Percentiles rank a stretch among this genome's conserved stretches.
Evolutionary conservation across 139 green algal genomes (phyloP).

Genomic region (Zygnema circumcarinatum): DNA sequence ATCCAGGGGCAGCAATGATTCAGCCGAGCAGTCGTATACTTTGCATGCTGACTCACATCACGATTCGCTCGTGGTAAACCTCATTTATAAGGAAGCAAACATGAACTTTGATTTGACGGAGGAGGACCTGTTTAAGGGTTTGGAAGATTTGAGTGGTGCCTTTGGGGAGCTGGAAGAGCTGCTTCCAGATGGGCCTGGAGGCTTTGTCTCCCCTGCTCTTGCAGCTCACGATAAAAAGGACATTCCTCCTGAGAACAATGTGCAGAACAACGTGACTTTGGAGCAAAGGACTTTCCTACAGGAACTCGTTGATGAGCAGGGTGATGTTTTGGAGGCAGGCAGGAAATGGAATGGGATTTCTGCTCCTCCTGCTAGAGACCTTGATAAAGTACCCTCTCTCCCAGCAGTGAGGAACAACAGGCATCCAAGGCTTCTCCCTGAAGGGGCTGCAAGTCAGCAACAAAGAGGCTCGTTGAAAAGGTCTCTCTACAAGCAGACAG

Average conservation of each 20-base stretch:
- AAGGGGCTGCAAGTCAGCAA: background rate
- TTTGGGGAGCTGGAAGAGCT: slow-evolving; percentile 30
- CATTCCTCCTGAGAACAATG: background rate
- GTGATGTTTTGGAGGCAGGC: background rate
- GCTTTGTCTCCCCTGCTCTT: background rate
- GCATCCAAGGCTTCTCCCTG: too few species aligned
- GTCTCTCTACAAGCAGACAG: background rate
- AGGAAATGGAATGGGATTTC: background rate
- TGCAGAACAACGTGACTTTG: background rate
- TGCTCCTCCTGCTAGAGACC: background rate
- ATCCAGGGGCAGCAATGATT: background rate
- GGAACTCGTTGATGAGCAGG: background rate
- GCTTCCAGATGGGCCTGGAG: background rate
- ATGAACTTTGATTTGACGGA: background rate
- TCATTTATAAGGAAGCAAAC: too few species aligned
- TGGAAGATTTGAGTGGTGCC: slow-evolving; percentile 10
- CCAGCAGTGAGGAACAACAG: too few species aligned
- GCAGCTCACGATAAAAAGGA: background rate
- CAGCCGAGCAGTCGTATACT: too few species aligned
- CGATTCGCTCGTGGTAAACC: too few species aligned
- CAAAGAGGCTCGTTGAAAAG: background rate
- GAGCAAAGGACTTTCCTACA: background rate
- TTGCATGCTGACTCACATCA: too few species aligned
- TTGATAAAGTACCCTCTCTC: background rate
- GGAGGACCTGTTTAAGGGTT: slow-evolving; percentile 20